phyloP scores from a whole-genome alignment of 768 basidiomycete genomes.

The Suillus weaverae region DNA sequence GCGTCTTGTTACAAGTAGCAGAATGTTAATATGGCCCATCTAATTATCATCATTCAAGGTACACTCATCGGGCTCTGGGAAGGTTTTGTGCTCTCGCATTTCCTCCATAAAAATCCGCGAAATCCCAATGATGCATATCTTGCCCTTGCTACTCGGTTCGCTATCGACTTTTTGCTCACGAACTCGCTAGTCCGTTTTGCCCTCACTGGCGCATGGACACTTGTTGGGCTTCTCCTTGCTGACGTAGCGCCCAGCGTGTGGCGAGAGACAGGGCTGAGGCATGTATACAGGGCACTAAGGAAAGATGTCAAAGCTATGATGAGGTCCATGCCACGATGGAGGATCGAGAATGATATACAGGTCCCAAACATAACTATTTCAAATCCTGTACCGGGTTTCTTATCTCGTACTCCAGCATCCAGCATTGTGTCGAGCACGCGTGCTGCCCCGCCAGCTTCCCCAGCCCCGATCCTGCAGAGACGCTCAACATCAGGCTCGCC shows the following conservation, averaged over 20 bases:
- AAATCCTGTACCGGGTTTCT: not conserved
- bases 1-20: slow-evolving; percentile 11
- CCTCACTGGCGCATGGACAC: slow-evolving; percentile 52
- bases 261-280: slow-evolving; percentile 42
- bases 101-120: slow-evolving; percentile 61
- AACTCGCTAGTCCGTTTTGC: slow-evolving; percentile 46
- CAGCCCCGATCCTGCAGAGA: slow-evolving; percentile 10
- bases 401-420: slow-evolving; percentile 16
- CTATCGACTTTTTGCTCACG: slow-evolving; percentile 69
- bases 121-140: slow-evolving; percentile 67
- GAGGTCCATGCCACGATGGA: slow-evolving; percentile 31
- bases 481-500: slow-evolving; percentile 14
- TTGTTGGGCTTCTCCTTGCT: slow-evolving; percentile 53
- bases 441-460: slow-evolving; percentile 25
- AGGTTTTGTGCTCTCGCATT: slow-evolving; percentile 72
- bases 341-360: slow-evolving; percentile 30
- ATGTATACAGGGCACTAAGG: slow-evolving; percentile 37
- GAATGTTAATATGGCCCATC: not conserved
- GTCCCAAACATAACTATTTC: not conserved
- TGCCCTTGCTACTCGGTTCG: slow-evolving; percentile 63
- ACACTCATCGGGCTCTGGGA: slow-evolving; percentile 82
- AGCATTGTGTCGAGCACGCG: slow-evolving; percentile 13
- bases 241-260: slow-evolving; percentile 50
- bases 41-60: slow-evolving; percentile 30
- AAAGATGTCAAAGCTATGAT: slow-evolving; percentile 34